Evolutionary conservation across 192 early-diverging fungal species (phyloP), one percentile per base, ranked within the genome.

Genomic region (Lobosporangium transversale): DNA sequence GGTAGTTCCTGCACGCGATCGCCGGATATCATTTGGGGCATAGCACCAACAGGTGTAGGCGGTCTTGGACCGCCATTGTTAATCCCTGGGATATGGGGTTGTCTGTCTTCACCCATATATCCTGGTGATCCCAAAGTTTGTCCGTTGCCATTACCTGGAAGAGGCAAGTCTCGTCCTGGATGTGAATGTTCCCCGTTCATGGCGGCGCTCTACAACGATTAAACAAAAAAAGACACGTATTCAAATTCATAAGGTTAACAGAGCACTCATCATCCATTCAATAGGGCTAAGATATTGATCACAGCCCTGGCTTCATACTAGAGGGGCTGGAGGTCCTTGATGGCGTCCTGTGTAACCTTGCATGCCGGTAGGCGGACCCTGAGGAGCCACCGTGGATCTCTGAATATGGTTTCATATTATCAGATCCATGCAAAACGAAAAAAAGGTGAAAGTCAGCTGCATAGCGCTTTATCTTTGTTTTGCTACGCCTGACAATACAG

Each of bases 11-110:
- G 57, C 43, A 60, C 49, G 0, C 55, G 57, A 7, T 64, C 62
- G 9, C 57, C 58, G 17, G 73, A 59, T 58, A 76, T 67, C 73
- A 76, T 76, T 33, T 76, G 73, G 31, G 73, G 73, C 73, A 76
- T 76, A 18, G 53, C 57, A 2, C 58, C 63, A 31, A 48, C 63
- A 4, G 73, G 73, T 5, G 73, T 76, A 10, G 58, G 58, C 3
- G 71, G 71, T 24, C 71, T 33, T 29, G 63, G 58, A 2, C 51
- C 63, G 23, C 68, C 59, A 35, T 26, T 54, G 29, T 75, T 75
- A 44, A 75, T 59, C 10, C 63, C 57, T 10, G 71, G 71, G 33
- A 75, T 75, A 24, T 75, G 71, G n/a, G 71, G 71, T 45, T 62
- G 68, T 24, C 64, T 66, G 4, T 75, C 71, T 2, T 75, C 71